Percentiles rank a stretch among this genome's conserved stretches.
These are phyloP conservation scores for Eimeria necatrix DNA, from an alignment of 169 alveolate genomes.

Conservation along the genomic window DNA sequence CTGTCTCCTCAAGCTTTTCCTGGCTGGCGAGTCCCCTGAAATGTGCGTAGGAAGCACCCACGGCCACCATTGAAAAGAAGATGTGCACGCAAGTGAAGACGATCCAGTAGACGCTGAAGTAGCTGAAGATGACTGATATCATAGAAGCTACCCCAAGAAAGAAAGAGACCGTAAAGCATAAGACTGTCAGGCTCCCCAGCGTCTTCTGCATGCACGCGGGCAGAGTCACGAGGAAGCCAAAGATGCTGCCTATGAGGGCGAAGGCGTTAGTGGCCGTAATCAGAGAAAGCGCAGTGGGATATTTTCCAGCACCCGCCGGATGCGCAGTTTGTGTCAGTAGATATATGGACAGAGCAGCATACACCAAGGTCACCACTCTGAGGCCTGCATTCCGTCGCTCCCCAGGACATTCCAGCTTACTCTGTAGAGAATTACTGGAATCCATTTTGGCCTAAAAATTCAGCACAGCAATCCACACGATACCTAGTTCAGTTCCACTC, in stretches of 20 bases:
- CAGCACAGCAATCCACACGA: no score
- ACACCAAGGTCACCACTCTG: neutral
- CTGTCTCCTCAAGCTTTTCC: constrained; percentile 15
- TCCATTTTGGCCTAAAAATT: neutral
- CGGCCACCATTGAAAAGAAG: constrained; percentile 65
- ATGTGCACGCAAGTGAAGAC: constrained; percentile 55
- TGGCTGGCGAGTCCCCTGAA: constrained; percentile 15
- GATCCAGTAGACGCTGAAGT: constrained; percentile 76
- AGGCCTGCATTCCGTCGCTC: constrained; percentile 15
- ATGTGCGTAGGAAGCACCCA: constrained; percentile 71
- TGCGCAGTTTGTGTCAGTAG: constrained; percentile 59
- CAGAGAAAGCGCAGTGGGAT: constrained; percentile 60
- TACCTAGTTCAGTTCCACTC: no score
- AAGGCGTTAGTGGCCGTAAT: constrained; percentile 42
- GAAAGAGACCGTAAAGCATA: constrained; percentile 49
- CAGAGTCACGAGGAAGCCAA: constrained; percentile 63
- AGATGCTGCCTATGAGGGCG: constrained; percentile 65
- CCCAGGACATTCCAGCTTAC: constrained; percentile 1
- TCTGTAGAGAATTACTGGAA: neutral
- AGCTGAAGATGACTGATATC: constrained; percentile 23
- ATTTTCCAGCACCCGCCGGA: neutral
- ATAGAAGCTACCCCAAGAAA: constrained; percentile 25
- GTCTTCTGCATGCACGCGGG: constrained; percentile 63
- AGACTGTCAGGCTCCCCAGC: constrained; percentile 48
- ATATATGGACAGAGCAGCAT: constrained; percentile 44